Percentiles rank a stretch among this genome's conserved stretches.
Conservation (phyloP, 495 filamentous ascomycete species). For the Pyronema domesticum region DNA sequence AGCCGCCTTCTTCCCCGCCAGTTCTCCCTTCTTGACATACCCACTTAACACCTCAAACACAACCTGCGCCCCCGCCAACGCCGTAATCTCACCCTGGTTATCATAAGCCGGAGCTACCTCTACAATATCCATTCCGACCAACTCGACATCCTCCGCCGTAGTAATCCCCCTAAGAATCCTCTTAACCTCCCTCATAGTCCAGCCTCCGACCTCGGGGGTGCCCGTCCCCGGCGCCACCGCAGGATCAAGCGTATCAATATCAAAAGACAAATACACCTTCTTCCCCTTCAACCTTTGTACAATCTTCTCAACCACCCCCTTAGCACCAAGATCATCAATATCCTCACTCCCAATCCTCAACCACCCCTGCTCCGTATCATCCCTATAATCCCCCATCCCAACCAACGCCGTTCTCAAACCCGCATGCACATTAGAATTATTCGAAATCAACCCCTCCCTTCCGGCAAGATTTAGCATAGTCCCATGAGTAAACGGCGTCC, state of each 20-base stretch:
- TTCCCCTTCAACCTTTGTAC: conserved; percentile 34
- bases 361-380: conserved; percentile 46
- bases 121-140: conserved; percentile 63
- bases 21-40: conserved; percentile 48
- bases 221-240: conserved; percentile 54
- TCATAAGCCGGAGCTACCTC: conserved; percentile 80
- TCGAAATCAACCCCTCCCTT: conserved; percentile 50
- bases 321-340: conserved; percentile 48
- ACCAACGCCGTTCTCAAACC: conserved; percentile 56
- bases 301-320: conserved; percentile 42
- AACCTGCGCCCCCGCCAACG: conserved; percentile 62
- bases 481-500: conserved; percentile 53
- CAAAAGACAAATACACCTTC: conserved; percentile 52
- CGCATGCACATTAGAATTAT: conserved; percentile 42
- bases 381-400: conserved; percentile 48
- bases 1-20: neutral
- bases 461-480: conserved; percentile 72
- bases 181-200: conserved; percentile 57
- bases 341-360: conserved; percentile 48
- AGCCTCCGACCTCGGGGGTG: conserved; percentile 56
- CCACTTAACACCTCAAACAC: conserved; percentile 68
- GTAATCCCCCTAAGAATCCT: conserved; percentile 45
- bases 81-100: conserved; percentile 57
- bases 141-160: conserved; percentile 39
- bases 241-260: conserved; percentile 62